phyloP scores from a whole-genome alignment of 1,284 basidiomycete genomes.

The Inonotus obliquus region DNA sequence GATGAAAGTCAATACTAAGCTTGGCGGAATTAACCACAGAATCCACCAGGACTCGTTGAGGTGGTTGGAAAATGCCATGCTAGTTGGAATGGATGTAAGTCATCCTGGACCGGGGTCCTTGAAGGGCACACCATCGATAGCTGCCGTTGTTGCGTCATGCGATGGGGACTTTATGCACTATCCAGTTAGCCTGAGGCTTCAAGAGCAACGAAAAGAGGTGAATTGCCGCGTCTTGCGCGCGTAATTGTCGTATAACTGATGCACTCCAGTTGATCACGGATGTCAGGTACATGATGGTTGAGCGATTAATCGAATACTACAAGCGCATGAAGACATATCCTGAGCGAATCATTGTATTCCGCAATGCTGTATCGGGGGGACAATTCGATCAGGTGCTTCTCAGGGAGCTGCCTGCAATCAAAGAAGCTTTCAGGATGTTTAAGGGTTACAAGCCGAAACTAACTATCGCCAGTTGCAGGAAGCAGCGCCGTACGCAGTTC shows the following conservation, averaged over 20 bases:
- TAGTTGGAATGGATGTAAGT: slow-evolving; percentile 78
- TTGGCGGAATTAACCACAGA: slow-evolving; percentile 72
- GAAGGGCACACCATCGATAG: slow-evolving; percentile 67
- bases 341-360: slow-evolving; percentile 61
- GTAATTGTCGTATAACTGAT: slow-evolving; percentile 9
- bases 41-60: slow-evolving; percentile 49
- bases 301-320: slow-evolving; percentile 57
- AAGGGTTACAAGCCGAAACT: slow-evolving; percentile 55
- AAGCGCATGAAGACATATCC: slow-evolving; percentile 51
- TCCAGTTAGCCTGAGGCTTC: slow-evolving; percentile 61
- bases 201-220: slow-evolving; percentile 59
- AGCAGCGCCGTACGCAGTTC: slow-evolving; percentile 72
- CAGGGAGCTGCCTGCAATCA: slow-evolving; percentile 54
- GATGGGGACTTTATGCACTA: slow-evolving; percentile 66
- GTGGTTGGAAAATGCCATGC: slow-evolving; percentile 73
- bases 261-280: slow-evolving; percentile 57
- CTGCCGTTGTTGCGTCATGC: slow-evolving; percentile 69
- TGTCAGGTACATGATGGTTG: slow-evolving; percentile 60
- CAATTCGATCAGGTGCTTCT: slow-evolving; percentile 58
- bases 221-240: slow-evolving; percentile 33
- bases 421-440: slow-evolving; percentile 52
- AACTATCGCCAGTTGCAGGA: slow-evolving; percentile 73
- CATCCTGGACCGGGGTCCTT: slow-evolving; percentile 57
- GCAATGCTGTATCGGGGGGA: slow-evolving; percentile 75
- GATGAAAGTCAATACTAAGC: slow-evolving; percentile 65